phyloP scores from a whole-genome alignment of 495 filamentous ascomycete species.

The Staphylotrichum tortipilum region DNA sequence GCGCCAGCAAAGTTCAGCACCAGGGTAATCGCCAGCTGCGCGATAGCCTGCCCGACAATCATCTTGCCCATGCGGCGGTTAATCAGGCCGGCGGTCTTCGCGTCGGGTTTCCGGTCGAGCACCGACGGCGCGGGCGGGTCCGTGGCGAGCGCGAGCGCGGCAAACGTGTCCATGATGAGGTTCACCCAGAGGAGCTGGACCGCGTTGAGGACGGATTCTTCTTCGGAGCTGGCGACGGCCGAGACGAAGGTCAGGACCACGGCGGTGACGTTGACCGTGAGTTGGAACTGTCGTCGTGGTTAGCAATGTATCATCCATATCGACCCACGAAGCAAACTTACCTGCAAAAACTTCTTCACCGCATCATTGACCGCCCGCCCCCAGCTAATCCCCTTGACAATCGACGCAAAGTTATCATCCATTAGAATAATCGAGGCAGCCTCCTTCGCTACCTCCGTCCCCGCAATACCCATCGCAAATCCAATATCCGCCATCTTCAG shows the following conservation, averaged over 20 bases:
- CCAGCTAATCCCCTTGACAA: conserved; percentile 85
- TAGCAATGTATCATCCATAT: background rate
- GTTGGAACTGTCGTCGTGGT: conserved; percentile 57
- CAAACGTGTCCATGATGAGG: conserved; percentile 89
- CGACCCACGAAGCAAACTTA: conserved; percentile 16
- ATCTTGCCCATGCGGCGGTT: conserved; percentile 88
- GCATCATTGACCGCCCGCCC: conserved; percentile 88
- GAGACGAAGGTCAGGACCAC: conserved; percentile 76
- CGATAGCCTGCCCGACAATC: conserved; percentile 79
- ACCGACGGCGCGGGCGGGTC: conserved; percentile 72
- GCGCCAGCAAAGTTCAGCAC: conserved; percentile 66
- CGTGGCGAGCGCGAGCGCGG: conserved; percentile 77
- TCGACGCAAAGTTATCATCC: conserved; percentile 83
- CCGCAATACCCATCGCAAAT: conserved; percentile 91
- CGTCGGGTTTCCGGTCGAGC: conserved; percentile 68
- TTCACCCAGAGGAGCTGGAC: conserved; percentile 91
- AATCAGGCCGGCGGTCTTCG: conserved; percentile 64
- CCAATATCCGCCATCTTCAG: conserved; percentile 81
- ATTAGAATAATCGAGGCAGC: conserved; percentile 84
- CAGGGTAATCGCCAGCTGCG: conserved; percentile 70
- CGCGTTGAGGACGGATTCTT: conserved; percentile 69
- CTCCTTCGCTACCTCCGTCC: conserved; percentile 87
- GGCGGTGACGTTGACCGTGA: conserved; percentile 86
- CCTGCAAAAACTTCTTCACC: conserved; percentile 79
- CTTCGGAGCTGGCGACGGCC: conserved; percentile 58